Conservation (phyloP, 2,329 filamentous ascomycete genomes). For the Colletotrichum horii region DNA sequence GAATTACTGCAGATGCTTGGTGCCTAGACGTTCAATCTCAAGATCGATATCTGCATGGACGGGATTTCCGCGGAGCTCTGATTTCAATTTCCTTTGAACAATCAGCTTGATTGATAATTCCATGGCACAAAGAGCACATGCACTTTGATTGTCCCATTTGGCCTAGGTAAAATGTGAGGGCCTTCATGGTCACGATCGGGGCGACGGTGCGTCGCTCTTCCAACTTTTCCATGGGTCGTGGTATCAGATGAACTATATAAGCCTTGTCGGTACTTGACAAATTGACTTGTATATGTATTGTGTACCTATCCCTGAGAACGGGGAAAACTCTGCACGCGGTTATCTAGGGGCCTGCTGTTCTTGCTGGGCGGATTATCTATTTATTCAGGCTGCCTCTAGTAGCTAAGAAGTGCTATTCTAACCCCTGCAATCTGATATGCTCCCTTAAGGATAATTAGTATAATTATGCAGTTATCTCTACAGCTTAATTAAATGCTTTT, state of each 20-base stretch:
- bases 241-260: neutral
- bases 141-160: rapidly evolving
- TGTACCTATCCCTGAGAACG: too few relatives aligned
- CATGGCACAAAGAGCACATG: neutral
- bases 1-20: neutral
- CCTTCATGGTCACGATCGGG: rapidly evolving
- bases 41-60: neutral
- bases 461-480: too few relatives aligned
- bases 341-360: too few relatives aligned
- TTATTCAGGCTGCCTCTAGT: too few relatives aligned
- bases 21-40: neutral
- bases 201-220: neutral
- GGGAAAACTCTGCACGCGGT: too few relatives aligned
- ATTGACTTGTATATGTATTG: too few relatives aligned
- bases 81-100: rapidly evolving
- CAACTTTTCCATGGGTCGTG: neutral
- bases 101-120: neutral
- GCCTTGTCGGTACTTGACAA: neutral
- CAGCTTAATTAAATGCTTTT: too few relatives aligned
- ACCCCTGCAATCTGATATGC: too few relatives aligned
- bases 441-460: too few relatives aligned
- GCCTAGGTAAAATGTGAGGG: neutral
- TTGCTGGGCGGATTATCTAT: too few relatives aligned
- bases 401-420: too few relatives aligned
- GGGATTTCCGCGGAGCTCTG: neutral